Base-by-base conservation (phyloP, 2,329 filamentous ascomycete genomes). In the Erysiphe pulchra region DNA sequence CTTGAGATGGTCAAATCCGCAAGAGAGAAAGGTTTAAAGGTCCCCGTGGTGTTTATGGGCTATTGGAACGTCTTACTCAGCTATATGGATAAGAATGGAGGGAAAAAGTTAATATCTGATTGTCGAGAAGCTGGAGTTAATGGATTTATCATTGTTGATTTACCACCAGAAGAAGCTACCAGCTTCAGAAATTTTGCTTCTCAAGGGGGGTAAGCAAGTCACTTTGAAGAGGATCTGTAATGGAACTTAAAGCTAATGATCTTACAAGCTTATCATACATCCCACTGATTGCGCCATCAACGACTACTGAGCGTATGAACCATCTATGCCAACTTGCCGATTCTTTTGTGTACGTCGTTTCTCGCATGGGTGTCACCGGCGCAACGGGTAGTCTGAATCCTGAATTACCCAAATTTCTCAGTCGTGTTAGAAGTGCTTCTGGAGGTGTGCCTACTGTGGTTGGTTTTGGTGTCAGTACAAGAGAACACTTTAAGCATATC, bases 271-370 rank as follows among this genome's bases (percentile, higher is more conserved):
- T 98, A 32, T 94, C 86, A 6, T 98, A 95, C 60, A 81, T 98
- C 13, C 90, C 90, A n/a, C 69, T 98, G 45, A 94, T 98, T 55
- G 87, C 90, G 0, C 90, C 90, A 7, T 76, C 86, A 11, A 95
- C 90, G 1, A 93, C 85, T 7, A 85, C 94, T 55, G 70, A 75
- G 52, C 81, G 90, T 56, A 93, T 98, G 86, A 87, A 82, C 64
- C 71, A 94, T 37, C 77, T 98, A 12, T 98, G 90, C 72, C 77
- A 83, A 61, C 87, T 98, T 51, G 90, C 90, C 57, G 87, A 95
- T 63, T 94, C 86, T 3, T 98, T 95, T 67, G 92, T 98, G 64
- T 98, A 98, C 61, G 86, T 98, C 50, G 90, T 98, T 47, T 95
- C 87, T 24, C 73, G 87, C 55, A 92, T 93, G 80, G 90, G 90